phyloP scores from a whole-genome alignment of 768 basidiomycete species.

The Xerocomus spinulosus region DNA sequence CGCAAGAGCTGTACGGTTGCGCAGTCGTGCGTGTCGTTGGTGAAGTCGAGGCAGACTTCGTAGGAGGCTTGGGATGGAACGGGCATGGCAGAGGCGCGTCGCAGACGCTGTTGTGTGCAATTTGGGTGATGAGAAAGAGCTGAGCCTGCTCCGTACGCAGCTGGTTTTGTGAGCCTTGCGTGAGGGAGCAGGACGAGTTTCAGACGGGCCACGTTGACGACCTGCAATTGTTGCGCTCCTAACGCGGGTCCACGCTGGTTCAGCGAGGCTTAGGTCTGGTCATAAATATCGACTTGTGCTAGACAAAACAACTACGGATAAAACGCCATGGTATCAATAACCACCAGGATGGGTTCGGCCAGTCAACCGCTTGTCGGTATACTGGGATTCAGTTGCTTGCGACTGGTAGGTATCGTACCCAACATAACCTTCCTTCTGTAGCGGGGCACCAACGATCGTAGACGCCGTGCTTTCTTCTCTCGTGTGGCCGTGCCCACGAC shows the following conservation, averaged over 20 bases:
- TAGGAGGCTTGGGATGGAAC: conserved; percentile 49
- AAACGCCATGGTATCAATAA: too few species aligned
- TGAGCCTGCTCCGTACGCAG: conserved; percentile 20
- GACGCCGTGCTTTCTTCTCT: conserved; percentile 57
- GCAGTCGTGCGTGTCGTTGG: conserved; percentile 62
- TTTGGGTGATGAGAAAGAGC: conserved; percentile 17
- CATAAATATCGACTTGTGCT: too few species aligned
- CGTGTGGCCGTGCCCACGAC: conserved; percentile 42
- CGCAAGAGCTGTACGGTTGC: conserved; percentile 60
- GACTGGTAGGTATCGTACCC: conserved; percentile 21
- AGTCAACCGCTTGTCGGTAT: conserved; percentile 28
- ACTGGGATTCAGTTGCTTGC: conserved; percentile 31
- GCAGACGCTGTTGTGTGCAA: conserved; percentile 30
- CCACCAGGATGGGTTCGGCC: conserved; percentile 42
- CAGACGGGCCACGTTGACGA: conserved; percentile 26
- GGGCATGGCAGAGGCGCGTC: conserved; percentile 57
- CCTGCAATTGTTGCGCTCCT: conserved; percentile 26
- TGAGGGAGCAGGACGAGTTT: conserved; percentile 26
- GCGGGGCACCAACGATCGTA: conserved; percentile 49
- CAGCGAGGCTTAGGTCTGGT: too few species aligned
- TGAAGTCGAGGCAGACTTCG: conserved; percentile 65
- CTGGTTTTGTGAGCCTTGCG: conserved; percentile 34
- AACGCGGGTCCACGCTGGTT: conserved; percentile 31
- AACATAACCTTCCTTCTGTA: conserved; percentile 42
- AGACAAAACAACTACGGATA: too few species aligned